These are phyloP conservation scores for Sporothrix dimorphospora DNA, from an alignment of 2,329 filamentous ascomycete species.

Conservation along the genomic window DNA sequence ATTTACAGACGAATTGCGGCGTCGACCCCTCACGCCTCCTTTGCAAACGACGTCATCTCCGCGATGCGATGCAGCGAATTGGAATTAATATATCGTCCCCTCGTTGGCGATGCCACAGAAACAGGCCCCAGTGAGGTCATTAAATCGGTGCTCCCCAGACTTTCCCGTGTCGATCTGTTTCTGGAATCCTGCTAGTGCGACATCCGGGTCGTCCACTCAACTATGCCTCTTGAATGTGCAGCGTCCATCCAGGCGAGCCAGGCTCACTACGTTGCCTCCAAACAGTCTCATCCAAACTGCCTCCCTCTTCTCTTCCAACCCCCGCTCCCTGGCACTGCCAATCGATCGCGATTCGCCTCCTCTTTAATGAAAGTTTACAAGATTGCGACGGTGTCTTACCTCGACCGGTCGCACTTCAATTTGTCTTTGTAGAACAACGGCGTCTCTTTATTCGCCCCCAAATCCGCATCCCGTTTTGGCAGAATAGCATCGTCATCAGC, in stretches of 20 bases:
- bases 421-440: too few species aligned
- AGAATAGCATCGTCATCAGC: constrained; percentile 2
- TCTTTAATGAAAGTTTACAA: background rate
- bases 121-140: constrained; percentile 6
- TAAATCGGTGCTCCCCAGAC: background rate
- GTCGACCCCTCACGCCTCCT: background rate
- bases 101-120: background rate
- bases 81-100: background rate
- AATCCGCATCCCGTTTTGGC: background rate
- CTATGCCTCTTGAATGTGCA: background rate
- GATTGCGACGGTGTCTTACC: background rate
- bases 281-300: background rate
- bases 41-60: background rate
- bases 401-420: background rate
- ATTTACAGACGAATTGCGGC: too few species aligned
- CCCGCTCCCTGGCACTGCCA: background rate
- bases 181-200: background rate
- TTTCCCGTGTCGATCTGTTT: constrained; percentile 1
- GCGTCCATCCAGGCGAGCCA: background rate
- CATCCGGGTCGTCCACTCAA: background rate
- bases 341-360: background rate
- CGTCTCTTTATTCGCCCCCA: background rate
- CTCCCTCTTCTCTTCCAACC: background rate
- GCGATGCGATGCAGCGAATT: background rate
- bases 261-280: background rate